Evolutionary conservation across 306 rosid species (phyloP), one percentile per base, ranked within the genome.

Genomic region (Fragaria nilgerrensis): DNA sequence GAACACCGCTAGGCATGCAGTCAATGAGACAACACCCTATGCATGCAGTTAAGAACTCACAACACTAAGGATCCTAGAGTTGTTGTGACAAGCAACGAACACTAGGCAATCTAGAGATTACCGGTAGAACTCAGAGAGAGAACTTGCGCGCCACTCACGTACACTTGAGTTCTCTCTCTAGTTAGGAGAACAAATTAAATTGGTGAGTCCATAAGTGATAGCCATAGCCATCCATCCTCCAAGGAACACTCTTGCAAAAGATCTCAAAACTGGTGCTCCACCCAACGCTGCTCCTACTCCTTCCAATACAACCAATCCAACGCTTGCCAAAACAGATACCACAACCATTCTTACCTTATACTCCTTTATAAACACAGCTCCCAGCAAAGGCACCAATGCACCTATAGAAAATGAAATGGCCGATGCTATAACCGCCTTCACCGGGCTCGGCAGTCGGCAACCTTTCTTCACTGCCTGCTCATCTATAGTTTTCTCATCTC

Each of bases 161-260:
- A 32, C 34, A 32, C 34, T 32, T 2, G 34, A 32, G 34, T 32
- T 32, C 34, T 3, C 34, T 32, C 34, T 32, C 34, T 32, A 32
- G 34, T 3, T 32, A 32, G 34, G 34, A 43, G 75, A 74, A 53
- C 87, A 82, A 59, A 88, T 80, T 34, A 86, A 80, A 74, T 83
- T 81, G 71, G 86, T 86, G 17, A 88, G 78, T 49, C 89, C 92
- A 72, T 85, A 90, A n/a, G 89, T 88, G 68, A 86, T 74, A 27
- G 89, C 87, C 88, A 90, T 86, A 69, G 89, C 89, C 81, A 88
- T 52, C 85, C 89, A 86, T 48, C 91, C 90, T 70, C 91, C 91
- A 22, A 85, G 48, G 17, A 86, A 22, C 3, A 85, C 81, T 64
- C 88, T 84, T 1, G 71, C 64, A 77, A 86, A 82, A 70, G 85